Evolutionary conservation across 495 filamentous ascomycete genomes (phyloP).

Genomic region (Penicillium fimorum): DNA sequence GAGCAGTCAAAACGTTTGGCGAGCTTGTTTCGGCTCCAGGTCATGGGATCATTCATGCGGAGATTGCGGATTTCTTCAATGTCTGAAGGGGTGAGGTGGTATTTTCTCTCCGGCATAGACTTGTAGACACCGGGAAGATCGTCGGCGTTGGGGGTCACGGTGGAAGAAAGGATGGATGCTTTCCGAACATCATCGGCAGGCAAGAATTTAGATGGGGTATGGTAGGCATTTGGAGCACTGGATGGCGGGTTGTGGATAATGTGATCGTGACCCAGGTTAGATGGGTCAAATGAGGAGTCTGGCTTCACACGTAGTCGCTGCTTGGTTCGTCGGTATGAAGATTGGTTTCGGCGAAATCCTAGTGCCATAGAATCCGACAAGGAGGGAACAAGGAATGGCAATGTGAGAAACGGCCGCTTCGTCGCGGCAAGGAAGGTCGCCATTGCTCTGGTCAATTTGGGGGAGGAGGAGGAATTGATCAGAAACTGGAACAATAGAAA

Average conservation of each 20-base stretch:
- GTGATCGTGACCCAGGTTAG: constrained; percentile 51
- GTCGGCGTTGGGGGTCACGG: constrained; percentile 22
- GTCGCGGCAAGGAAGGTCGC: constrained; percentile 31
- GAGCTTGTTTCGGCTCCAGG: constrained; percentile 68
- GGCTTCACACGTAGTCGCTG: constrained; percentile 70
- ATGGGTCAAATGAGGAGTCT: constrained; percentile 64
- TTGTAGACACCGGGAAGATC: constrained; percentile 57
- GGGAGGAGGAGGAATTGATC: not conserved
- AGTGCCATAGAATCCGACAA: constrained; percentile 36
- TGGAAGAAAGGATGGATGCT: constrained; percentile 42
- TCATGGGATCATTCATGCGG: constrained; percentile 62
- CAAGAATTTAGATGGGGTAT: constrained; percentile 89
- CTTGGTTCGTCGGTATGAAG: constrained; percentile 66
- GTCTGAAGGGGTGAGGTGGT: constrained; percentile 72
- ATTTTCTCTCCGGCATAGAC: constrained; percentile 56
- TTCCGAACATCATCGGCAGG: constrained; percentile 74
- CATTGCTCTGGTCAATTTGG: constrained; percentile 28
- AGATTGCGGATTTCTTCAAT: constrained; percentile 77
- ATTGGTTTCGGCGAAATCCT: constrained; percentile 57
- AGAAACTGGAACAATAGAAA: not conserved
- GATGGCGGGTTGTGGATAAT: constrained; percentile 96
- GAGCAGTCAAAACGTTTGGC: constrained; percentile 76
- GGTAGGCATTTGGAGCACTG: constrained; percentile 73
- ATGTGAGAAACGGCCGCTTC: constrained; percentile 42
- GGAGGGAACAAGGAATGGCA: constrained; percentile 42